Conservation (phyloP, 495 filamentous ascomycete genomes). For the Baudoinia panamericana region DNA sequence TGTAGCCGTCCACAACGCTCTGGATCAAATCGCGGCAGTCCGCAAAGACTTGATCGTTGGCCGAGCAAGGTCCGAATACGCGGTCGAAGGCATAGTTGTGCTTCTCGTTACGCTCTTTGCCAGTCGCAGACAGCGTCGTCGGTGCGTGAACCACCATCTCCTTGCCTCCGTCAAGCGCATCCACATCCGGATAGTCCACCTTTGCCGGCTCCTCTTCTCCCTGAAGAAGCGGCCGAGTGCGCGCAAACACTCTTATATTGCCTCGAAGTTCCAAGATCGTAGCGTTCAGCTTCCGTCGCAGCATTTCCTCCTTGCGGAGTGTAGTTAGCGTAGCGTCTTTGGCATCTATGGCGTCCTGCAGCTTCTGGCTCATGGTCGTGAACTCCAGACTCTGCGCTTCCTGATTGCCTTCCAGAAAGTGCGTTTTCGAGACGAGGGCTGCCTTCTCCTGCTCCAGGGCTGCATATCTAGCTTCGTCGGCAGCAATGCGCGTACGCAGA, state of each 20-base stretch:
- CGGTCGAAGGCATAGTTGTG: conserved; percentile 86
- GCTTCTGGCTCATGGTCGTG: conserved; percentile 56
- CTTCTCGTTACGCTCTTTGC: conserved; percentile 57
- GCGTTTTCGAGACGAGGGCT: conserved; percentile 40
- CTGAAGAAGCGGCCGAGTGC: conserved; percentile 69
- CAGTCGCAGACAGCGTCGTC: conserved; percentile 72
- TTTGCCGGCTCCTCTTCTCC: conserved; percentile 44
- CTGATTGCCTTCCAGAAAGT: conserved; percentile 76
- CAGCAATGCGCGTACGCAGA: conserved; percentile 49
- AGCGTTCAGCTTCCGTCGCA: conserved; percentile 87
- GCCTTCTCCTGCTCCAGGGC: conserved; percentile 20
- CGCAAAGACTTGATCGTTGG: conserved; percentile 83
- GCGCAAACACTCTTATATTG: conserved; percentile 96
- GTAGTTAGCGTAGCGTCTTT: conserved; percentile 64
- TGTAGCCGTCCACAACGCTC: conserved; percentile 91
- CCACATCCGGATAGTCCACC: conserved; percentile 63
- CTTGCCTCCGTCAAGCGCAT: conserved; percentile 51
- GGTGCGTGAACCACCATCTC: conserved; percentile 75
- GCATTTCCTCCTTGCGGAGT: conserved; percentile 77
- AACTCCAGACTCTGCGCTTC: conserved; percentile 74
- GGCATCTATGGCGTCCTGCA: conserved; percentile 60
- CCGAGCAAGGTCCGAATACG: conserved; percentile 64
- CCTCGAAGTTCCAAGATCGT: conserved; percentile 98
- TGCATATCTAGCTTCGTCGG: conserved; percentile 34
- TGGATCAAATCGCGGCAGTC: conserved; percentile 97